phyloP scores from a whole-genome alignment of 2,329 filamentous ascomycete genomes.

The Alternaria burnsii region DNA sequence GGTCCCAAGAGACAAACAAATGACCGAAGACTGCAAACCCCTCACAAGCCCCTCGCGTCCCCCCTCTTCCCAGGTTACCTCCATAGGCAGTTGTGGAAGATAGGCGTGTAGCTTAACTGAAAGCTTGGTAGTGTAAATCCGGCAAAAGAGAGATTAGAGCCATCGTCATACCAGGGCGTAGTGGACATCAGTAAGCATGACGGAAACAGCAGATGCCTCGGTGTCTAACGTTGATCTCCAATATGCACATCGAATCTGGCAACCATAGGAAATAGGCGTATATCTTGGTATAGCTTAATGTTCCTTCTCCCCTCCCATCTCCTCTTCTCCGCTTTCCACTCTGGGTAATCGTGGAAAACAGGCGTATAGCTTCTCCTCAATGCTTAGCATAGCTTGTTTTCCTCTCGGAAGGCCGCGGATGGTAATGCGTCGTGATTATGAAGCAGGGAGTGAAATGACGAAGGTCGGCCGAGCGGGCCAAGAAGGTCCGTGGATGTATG shows the following conservation, averaged over 20 bases:
- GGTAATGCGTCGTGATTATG: neutral
- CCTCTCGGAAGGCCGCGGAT: neutral
- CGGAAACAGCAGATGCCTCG: neutral
- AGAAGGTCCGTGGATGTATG: neutral
- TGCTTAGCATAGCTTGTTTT: slow-evolving; percentile 5
- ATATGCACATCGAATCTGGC: neutral
- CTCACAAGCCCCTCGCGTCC: neutral
- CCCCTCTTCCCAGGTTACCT: neutral
- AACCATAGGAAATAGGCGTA: neutral
- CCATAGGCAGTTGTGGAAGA: slow-evolving; percentile 4
- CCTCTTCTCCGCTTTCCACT: neutral
- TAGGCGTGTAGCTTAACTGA: slow-evolving; percentile 8
- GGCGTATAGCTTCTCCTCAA: slow-evolving; percentile 8
- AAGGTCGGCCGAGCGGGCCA: neutral
- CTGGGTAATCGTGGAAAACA: slow-evolving; percentile 5
- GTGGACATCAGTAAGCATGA: too few species aligned
- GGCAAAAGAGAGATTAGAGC: neutral
- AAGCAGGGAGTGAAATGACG: neutral
- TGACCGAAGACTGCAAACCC: slow-evolving; percentile 1
- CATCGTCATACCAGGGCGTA: neutral
- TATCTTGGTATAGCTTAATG: neutral
- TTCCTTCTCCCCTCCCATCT: too few species aligned
- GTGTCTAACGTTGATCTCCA: neutral
- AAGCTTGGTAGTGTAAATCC: neutral
- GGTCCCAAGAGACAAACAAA: slow-evolving; percentile 3